A percentile compares a stretch with the other conserved stretches of the same genome.
phyloP scores from a whole-genome alignment of 345 rosid genomes.

The Linum tenue region DNA sequence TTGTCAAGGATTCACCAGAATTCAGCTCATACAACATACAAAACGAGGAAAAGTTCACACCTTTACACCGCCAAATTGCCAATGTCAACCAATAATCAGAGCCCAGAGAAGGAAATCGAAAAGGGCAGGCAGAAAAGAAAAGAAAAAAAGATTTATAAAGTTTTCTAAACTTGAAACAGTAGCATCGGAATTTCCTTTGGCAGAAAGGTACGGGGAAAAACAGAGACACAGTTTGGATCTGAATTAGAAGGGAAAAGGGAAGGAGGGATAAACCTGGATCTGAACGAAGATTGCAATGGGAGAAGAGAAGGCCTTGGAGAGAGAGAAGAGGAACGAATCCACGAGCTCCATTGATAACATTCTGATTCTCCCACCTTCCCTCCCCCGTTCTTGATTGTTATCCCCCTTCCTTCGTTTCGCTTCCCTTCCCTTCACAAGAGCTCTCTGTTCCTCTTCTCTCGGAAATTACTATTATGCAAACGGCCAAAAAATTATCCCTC shows the following conservation, averaged over 20 bases:
- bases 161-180: too few species aligned
- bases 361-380: not conserved
- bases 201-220: not conserved
- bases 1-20: not conserved
- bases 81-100: too few species aligned
- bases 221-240: constrained; percentile 19
- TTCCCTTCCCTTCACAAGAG: not conserved
- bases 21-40: not conserved
- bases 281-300: constrained; percentile 80
- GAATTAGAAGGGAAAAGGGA: constrained; percentile 1
- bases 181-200: too few species aligned
- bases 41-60: not conserved
- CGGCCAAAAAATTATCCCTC: too few species aligned
- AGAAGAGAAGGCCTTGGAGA: constrained; percentile 56
- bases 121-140: too few species aligned
- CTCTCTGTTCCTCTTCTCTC: not conserved
- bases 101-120: not conserved
- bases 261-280: constrained; percentile 59
- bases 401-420: not conserved
- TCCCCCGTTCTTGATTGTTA: too few species aligned
- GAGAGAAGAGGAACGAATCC: constrained; percentile 75
- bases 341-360: constrained; percentile 57
- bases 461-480: not conserved
- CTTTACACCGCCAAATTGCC: too few species aligned
- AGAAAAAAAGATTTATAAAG: too few species aligned